Conservation (phyloP, 768 basidiomycete species). For the Naematelia encephala region DNA sequence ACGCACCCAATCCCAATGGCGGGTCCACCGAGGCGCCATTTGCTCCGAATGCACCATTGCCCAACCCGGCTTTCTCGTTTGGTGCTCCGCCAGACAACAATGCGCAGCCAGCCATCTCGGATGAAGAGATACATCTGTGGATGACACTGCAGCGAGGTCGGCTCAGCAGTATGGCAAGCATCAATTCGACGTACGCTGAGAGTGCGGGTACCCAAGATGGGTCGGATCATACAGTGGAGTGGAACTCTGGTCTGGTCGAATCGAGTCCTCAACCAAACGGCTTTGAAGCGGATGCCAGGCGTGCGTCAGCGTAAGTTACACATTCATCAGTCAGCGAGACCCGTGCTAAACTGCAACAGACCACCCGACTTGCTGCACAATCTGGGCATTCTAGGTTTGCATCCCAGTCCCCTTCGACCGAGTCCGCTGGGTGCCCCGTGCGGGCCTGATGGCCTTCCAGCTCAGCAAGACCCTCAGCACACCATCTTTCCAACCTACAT, state of each 20-base stretch:
- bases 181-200: conserved; percentile 33
- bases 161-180: conserved; percentile 41
- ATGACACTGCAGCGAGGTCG: conserved; percentile 29
- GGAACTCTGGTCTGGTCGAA: not conserved
- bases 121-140: conserved; percentile 17
- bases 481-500: not conserved
- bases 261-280: conserved; percentile 12
- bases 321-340: conserved; percentile 2
- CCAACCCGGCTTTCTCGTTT: conserved; percentile 45
- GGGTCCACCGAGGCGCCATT: conserved; percentile 3
- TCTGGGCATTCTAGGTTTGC: conserved; percentile 32
- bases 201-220: not conserved
- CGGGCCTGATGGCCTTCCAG: not conserved
- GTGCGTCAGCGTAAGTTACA: conserved; percentile 50
- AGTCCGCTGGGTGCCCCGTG: conserved; percentile 11
- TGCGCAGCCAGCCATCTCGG: conserved; percentile 8
- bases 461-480: not conserved
- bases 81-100: conserved; percentile 12
- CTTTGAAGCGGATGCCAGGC: conserved; percentile 30
- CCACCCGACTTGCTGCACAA: conserved; percentile 36
- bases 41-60: conserved; percentile 30
- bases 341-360: conserved; percentile 17
- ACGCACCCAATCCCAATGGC: conserved; percentile 1
- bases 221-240: not conserved
- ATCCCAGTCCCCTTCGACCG: conserved; percentile 10